These are phyloP conservation scores for Onygena corvina DNA, from an alignment of 2,329 filamentous ascomycete species.

Conservation along the genomic window DNA sequence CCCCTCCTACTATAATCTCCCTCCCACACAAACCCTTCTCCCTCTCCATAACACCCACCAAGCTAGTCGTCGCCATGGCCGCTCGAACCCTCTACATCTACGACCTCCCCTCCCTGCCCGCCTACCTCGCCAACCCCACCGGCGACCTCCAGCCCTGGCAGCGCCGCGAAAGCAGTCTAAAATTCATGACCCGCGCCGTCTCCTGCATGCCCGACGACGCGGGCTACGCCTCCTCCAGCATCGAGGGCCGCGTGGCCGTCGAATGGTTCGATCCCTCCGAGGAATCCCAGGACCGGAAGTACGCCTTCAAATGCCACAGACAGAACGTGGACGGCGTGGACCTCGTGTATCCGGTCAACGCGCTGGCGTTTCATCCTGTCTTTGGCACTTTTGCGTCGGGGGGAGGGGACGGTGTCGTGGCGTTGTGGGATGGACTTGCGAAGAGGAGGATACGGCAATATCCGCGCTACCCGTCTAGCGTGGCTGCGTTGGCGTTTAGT, in stretches of 20 bases:
- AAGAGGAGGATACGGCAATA: conserved; percentile 86
- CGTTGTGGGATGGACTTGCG: conserved; percentile 80
- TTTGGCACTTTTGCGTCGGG: conserved; percentile 78
- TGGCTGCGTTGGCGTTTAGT: conserved; percentile 67
- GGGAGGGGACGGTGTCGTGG: conserved; percentile 83
- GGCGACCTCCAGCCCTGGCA: conserved; percentile 70
- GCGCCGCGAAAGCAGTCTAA: conserved; percentile 80
- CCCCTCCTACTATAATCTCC: conserved; percentile 48
- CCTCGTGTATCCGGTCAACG: conserved; percentile 83
- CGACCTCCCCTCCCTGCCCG: conserved; percentile 58
- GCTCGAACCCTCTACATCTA: conserved; percentile 90
- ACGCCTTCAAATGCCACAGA: conserved; percentile 97
- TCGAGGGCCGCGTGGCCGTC: conserved; percentile 89
- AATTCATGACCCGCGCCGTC: conserved; percentile 88
- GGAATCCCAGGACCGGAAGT: conserved; percentile 83
- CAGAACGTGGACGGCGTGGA: conserved; percentile 59
- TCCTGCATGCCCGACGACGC: conserved; percentile 94
- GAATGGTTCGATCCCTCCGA: conserved; percentile 92
- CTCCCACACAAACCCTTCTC: conserved; percentile 85
- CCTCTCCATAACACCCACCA: conserved; percentile 62
- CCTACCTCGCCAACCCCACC: conserved; percentile 33
- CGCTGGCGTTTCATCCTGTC: conserved; percentile 73
- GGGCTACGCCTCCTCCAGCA: conserved; percentile 82
- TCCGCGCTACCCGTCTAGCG: conserved; percentile 66
- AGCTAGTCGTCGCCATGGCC: conserved; percentile 91